These are phyloP conservation scores for Botrytis porri DNA, from an alignment of 2,329 filamentous ascomycete species.

Conservation along the genomic window DNA sequence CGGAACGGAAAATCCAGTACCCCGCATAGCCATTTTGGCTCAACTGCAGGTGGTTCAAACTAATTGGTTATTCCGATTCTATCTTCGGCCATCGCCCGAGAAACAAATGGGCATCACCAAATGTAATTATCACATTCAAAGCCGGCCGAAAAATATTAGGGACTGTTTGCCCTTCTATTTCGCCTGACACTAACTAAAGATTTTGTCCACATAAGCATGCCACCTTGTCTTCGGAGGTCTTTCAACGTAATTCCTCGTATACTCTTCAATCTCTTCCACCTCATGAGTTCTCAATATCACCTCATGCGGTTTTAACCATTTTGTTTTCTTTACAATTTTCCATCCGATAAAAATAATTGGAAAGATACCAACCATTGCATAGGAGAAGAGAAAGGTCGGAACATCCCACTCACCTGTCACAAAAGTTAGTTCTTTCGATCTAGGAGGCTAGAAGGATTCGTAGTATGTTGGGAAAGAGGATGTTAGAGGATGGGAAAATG, in stretches of 20 bases:
- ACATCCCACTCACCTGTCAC: slow-evolving; percentile 50
- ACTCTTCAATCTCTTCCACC: slow-evolving; percentile 60
- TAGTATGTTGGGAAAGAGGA: too few relatives aligned
- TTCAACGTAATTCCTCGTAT: slow-evolving; percentile 51
- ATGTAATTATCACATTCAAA: neutral
- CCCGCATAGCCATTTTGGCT: neutral
- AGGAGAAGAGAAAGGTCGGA: slow-evolving; percentile 59
- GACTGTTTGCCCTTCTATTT: neutral
- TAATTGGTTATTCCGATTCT: neutral
- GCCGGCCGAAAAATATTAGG: neutral
- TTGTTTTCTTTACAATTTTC: slow-evolving; percentile 58
- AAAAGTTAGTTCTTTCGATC: neutral
- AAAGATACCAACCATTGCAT: slow-evolving; percentile 58
- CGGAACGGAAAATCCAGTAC: neutral
- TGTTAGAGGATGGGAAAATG: neutral
- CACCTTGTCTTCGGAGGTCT: slow-evolving; percentile 28
- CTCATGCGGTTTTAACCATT: slow-evolving; percentile 50
- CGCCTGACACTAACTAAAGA: slow-evolving; percentile 25
- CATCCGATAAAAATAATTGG: slow-evolving; percentile 57
- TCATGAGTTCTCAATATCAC: slow-evolving; percentile 52
- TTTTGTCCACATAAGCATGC: slow-evolving; percentile 30
- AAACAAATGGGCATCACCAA: neutral
- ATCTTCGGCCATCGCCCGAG: neutral
- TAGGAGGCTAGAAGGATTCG: neutral
- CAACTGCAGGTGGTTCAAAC: neutral